These are phyloP conservation scores for Cladosporium sp. DNA, from an alignment of 2,329 filamentous ascomycete genomes.

Conservation along the genomic window DNA sequence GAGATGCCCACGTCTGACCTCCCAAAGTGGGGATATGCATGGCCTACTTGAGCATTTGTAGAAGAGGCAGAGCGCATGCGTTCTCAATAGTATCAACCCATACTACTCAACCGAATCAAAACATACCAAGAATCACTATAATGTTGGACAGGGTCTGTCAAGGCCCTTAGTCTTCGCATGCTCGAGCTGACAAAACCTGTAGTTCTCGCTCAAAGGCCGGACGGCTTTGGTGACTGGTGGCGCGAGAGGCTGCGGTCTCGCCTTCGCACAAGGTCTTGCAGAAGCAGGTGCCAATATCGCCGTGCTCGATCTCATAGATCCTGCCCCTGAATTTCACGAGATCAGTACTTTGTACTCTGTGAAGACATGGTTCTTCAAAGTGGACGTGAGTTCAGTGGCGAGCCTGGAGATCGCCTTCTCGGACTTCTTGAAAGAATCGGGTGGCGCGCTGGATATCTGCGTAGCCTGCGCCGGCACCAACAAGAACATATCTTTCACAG, in stretches of 20 bases:
- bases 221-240: constrained; percentile 72
- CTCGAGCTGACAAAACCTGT: background rate
- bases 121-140: background rate
- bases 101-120: background rate
- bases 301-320: constrained; percentile 59
- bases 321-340: constrained; percentile 23
- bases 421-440: constrained; percentile 41
- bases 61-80: background rate
- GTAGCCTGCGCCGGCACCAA: constrained; percentile 52
- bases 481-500: constrained; percentile 48
- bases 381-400: constrained; percentile 42
- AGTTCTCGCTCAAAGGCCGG: constrained; percentile 68
- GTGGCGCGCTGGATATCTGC: constrained; percentile 46
- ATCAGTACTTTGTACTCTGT: constrained; percentile 61
- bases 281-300: constrained; percentile 69
- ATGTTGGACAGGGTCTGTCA: background rate
- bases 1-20: background rate
- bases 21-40: background rate
- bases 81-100: background rate
- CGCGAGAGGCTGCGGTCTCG: constrained; percentile 69
- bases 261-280: constrained; percentile 64
- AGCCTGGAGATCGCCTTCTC: constrained; percentile 39
- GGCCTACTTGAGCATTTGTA: background rate
- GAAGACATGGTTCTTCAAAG: constrained; percentile 42
- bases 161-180: background rate